Evolutionary conservation across 106 monocot species (phyloP), one percentile per base, ranked within the genome.

Genomic region (Dioscorea alata): DNA sequence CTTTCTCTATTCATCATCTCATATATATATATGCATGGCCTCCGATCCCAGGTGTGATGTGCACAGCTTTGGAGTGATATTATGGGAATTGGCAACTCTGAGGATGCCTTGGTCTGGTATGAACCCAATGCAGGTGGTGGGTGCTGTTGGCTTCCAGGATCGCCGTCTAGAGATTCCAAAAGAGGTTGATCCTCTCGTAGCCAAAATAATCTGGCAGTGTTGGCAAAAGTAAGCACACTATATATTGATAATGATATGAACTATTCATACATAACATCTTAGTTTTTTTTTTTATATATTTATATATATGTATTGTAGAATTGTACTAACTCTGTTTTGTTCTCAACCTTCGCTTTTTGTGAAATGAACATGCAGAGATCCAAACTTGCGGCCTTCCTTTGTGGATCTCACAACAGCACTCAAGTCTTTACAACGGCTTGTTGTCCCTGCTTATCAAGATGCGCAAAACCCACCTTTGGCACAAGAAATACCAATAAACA

Each of bases 81-180:
- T 99, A 54, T 99, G 97, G 97, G 97, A 99, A 68, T 80, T 99
- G 31, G 92, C 97, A 15, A 99, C 97, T 10, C 66, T 93, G 34
- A 80, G 79, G 75, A 92, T 90, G 92, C 97, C 97, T 52, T 99
- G 97, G 97, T 76, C 77, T 57, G 97, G 97, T 25, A 92, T 99
- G 92, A 99, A 99, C 75, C 89, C 92, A 42, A 99, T 99, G 97
- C 97, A 99, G 67, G 97, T 99, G 23, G 97, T 99, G 1, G 97
- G 97, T 63, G 97, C 97, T 49, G 97, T 99, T 28, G 97, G 97
- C 0, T 99, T 99, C 69, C 97, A 99, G 71, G 83, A 93, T 17
- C 77, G 83, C 24, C 84, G 97, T 16, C 89, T 99, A 42, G 97
- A 99, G 25, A 99, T 99, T 64, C 97, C 97, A 53, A 87, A 87